Conservation (phyloP, 768 basidiomycete species). For the Pisolithus tinctorius region DNA sequence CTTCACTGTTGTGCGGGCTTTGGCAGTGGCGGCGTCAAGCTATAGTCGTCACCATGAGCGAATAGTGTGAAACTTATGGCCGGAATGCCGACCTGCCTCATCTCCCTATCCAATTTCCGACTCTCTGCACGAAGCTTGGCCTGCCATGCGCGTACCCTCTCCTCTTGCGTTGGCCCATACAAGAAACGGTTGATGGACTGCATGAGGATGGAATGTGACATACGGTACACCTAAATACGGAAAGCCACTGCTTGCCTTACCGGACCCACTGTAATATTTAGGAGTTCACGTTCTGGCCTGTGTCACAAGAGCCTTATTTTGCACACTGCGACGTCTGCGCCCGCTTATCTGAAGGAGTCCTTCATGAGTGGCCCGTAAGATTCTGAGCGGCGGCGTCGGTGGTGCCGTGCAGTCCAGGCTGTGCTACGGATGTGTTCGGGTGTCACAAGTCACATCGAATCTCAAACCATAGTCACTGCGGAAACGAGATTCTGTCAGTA, state of each 20-base stretch:
- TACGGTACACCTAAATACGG: background rate
- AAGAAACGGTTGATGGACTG: conserved; percentile 88
- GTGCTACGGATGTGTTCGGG: no score
- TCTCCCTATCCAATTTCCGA: conserved; percentile 85
- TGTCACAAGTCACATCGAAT: no score
- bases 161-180: conserved; percentile 95
- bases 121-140: conserved; percentile 74
- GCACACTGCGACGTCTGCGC: no score
- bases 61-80: conserved; percentile 8
- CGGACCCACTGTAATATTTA: no score
- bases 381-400: no score
- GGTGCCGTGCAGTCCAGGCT: no score
- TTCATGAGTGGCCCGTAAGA: no score
- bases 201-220: conserved; percentile 36
- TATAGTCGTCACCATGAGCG: conserved; percentile 26
- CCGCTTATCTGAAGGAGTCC: no score
- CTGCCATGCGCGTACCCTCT: conserved; percentile 91
- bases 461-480: no score
- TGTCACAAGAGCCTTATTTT: no score
- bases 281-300: no score
- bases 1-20: conserved; percentile 76
- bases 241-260: conserved; percentile 4
- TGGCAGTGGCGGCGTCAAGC: conserved; percentile 78
- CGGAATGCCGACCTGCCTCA: conserved; percentile 72
- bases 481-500: no score